phyloP scores from a whole-genome alignment of 768 basidiomycete genomes.

The Tulasnella sp. region DNA sequence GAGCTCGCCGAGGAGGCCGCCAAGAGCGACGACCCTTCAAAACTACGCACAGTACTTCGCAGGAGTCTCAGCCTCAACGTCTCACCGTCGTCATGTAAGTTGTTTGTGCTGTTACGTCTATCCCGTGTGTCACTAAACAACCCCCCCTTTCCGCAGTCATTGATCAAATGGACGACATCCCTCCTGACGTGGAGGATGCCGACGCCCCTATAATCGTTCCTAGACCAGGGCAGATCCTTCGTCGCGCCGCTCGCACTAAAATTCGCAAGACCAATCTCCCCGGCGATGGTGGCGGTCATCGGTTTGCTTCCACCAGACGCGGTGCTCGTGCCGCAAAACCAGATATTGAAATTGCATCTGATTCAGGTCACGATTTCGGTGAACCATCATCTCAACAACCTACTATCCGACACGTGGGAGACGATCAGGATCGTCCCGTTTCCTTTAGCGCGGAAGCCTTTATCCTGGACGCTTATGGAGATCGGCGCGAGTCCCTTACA shows the following conservation, averaged over 20 bases:
- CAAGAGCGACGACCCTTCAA: constrained; percentile 65
- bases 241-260: constrained; percentile 86
- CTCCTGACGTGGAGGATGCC: constrained; percentile 55
- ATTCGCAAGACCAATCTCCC: constrained; percentile 74
- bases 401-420: constrained; percentile 24
- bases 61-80: constrained; percentile 82
- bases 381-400: constrained; percentile 37
- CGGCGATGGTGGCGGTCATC: constrained; percentile 71
- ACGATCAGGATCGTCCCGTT: constrained; percentile 37
- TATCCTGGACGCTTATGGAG: constrained; percentile 76
- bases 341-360: constrained; percentile 12
- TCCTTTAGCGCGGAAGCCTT: constrained; percentile 69
- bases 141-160: constrained; percentile 35
- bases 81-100: constrained; percentile 72
- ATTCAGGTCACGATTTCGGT: constrained; percentile 17
- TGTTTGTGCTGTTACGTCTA: constrained; percentile 17
- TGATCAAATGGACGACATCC: constrained; percentile 53
- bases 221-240: constrained; percentile 76
- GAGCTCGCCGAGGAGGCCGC: constrained; percentile 84
- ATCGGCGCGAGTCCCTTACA: constrained; percentile 19
- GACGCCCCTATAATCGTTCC: constrained; percentile 84
- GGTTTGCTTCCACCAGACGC: constrained; percentile 46
- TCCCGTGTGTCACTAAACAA: constrained; percentile 10
- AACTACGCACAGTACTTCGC: constrained; percentile 62
- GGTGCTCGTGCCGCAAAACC: constrained; percentile 10